Conservation (phyloP, 257 asterid species). For the Handroanthus guayacan region DNA sequence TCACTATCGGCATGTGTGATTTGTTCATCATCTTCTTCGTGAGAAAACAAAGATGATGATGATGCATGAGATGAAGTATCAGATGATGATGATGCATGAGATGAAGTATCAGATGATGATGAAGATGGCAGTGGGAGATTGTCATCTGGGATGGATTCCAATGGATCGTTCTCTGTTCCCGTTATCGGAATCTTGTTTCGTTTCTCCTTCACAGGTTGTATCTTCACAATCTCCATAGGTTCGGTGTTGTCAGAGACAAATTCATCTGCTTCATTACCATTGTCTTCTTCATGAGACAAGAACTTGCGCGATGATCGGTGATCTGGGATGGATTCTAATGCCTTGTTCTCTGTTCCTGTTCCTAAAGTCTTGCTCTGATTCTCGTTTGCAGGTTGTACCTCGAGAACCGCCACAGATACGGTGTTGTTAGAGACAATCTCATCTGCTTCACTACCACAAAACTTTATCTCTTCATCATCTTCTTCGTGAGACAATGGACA, state of each 20-base stretch:
- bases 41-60: not conserved
- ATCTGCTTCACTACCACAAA: constrained; percentile 4
- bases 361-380: constrained; percentile 39
- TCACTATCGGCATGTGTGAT: constrained; percentile 25
- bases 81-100: constrained; percentile 34
- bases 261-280: not conserved
- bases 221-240: constrained; percentile 17
- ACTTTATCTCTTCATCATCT: constrained; percentile 18
- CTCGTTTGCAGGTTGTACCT: constrained; percentile 35
- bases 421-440: constrained; percentile 30
- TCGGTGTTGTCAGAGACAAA: not conserved
- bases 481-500: constrained; percentile 31
- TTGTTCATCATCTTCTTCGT: constrained; percentile 34
- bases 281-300: not conserved
- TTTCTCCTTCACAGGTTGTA: constrained; percentile 28
- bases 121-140: constrained; percentile 31
- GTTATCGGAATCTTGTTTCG: constrained; percentile 32
- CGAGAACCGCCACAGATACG: not conserved
- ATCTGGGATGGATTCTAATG: too few relatives aligned
- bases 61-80: constrained; percentile 26
- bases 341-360: not conserved
- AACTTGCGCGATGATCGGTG: not conserved
- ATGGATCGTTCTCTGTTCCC: not conserved
- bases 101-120: constrained; percentile 32
- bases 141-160: not conserved